Base-by-base conservation (phyloP, 1,284 basidiomycete genomes). In the Phlebopus sp. region DNA sequence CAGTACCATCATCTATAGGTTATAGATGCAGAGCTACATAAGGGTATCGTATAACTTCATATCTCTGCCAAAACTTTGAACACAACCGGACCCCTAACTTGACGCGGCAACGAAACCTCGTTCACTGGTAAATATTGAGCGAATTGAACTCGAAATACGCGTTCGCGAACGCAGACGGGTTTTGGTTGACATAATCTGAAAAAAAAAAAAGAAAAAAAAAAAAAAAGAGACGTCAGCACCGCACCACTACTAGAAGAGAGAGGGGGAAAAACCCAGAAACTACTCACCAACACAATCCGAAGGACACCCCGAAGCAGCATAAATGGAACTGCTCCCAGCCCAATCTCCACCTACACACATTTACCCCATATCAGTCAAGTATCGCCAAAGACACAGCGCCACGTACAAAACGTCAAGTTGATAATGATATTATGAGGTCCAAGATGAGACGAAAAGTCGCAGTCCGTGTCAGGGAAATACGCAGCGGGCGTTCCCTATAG, bases 301-400 rank as follows among this genome's bases (percentile, higher is more conserved):
- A 3, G 71, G 68, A 41, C 70, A 74, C 29, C 58, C 62, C 37
- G 61, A 54, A 1, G 52, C 21, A 21, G 47, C 32, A 46, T 68
- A 73, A 30, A 58, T 56, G 2, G 46, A 35, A 1, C 36, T 46
- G 40, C 51, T 56, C 3, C 73, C 72, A 36, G 74, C 73, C 69
- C 71, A 73, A 48, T 72, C 67, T 19, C 74, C 73, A 43, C 73
- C 69, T 70, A 18, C 13, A 21, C 31, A n/a, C n/a, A n/a, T n/a
- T n/a, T n/a, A n/a, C n/a, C n/a, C n/a, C n/a, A n/a, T n/a, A n/a
- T n/a, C n/a, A n/a, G n/a, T n/a, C n/a, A n/a, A n/a, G n/a, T n/a
- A n/a, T n/a, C n/a, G n/a, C n/a, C n/a, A n/a, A n/a, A n/a, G n/a
- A n/a, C n/a, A n/a, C n/a, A n/a, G n/a, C n/a, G 13, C 2, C 27